Base-by-base conservation (phyloP, 2,329 filamentous ascomycete genomes). In the Lachnellula willkommii region DNA sequence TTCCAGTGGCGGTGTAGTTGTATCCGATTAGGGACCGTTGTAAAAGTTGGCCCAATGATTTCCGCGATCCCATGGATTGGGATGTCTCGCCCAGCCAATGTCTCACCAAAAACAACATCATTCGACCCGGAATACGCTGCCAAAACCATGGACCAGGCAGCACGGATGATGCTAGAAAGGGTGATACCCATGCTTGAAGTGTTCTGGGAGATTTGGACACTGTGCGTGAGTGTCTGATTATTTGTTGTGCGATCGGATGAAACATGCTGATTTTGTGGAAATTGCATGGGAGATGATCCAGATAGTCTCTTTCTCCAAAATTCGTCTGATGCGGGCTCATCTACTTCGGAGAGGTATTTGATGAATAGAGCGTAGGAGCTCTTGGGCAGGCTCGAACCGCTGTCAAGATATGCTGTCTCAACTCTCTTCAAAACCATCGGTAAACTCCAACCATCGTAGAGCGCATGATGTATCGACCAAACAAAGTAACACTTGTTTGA, bases 361-460 rank as follows among this genome's bases (percentile, higher is more conserved):
- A 80, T 74, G 54, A 79, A 79, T 40, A 75, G 66, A 50, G 72
- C 74, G 11, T 51, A 48, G 5, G 49, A 22, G 11, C 17, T 47
- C 14, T 22, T 9, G 3, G 11, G 28, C 65, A 79, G 73, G 2
- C 68, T 47, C 12, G 65, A 60, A 15, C 62, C 55, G 4, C 64
- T 63, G 0, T 58, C 47, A 5, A 64, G 65, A 32, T 57, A 63
- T 11, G 59, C 61, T 6, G 52, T 52, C 5, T 60, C 54, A 12
- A 70, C 60, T 46, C 64, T 60, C n/a, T 65, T 58, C 12, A 71
- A 56, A 3, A 72, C 58, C 36, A 69, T 37, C 2, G 66, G 64
- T 52, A 68, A 58, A 0, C 74, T 75, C 79, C 79, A 81, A 17
- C 79, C 79, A 52, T 83, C 79, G 56, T 82, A 82, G 0, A 82